Conservation (phyloP, 257 asterid genomes). For the Perilla frutescens region DNA sequence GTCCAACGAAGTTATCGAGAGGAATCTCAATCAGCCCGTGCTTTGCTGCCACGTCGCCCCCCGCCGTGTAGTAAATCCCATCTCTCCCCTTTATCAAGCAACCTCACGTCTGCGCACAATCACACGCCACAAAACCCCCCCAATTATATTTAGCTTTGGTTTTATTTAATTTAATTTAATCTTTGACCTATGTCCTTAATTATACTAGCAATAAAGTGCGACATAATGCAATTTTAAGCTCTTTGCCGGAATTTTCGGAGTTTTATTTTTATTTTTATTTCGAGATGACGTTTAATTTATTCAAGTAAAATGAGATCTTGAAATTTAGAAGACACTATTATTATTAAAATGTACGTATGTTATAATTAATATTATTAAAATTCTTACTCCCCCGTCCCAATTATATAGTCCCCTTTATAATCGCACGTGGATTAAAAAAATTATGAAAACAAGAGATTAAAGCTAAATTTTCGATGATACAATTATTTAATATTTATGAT, state of each 20-base stretch:
- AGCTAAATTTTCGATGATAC: too few relatives aligned
- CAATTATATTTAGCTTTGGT: neutral
- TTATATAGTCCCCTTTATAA: too few relatives aligned
- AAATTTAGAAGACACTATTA: too few relatives aligned
- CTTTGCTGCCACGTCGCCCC: conserved; percentile 25
- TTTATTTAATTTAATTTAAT: neutral
- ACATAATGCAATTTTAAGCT: neutral
- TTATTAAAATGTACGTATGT: too few relatives aligned
- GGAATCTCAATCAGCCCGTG: conserved; percentile 18
- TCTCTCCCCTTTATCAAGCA: conserved; percentile 28
- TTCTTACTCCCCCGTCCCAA: too few relatives aligned
- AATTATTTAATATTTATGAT: too few relatives aligned
- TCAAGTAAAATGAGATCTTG: too few relatives aligned
- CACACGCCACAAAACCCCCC: neutral
- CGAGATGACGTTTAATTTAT: too few relatives aligned
- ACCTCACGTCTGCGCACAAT: neutral
- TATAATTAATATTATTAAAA: too few relatives aligned
- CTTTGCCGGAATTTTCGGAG: neutral
- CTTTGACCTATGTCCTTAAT: neutral
- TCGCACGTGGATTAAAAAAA: too few relatives aligned
- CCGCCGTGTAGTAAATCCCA: conserved; percentile 25
- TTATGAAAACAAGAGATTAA: too few relatives aligned
- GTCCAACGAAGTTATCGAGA: neutral
- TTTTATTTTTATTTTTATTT: neutral
- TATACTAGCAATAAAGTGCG: neutral